Percentiles rank a stretch among this genome's conserved stretches.
Conservation (phyloP, 805 yeast genomes). For the Cyberlindnera xylosilytica region DNA sequence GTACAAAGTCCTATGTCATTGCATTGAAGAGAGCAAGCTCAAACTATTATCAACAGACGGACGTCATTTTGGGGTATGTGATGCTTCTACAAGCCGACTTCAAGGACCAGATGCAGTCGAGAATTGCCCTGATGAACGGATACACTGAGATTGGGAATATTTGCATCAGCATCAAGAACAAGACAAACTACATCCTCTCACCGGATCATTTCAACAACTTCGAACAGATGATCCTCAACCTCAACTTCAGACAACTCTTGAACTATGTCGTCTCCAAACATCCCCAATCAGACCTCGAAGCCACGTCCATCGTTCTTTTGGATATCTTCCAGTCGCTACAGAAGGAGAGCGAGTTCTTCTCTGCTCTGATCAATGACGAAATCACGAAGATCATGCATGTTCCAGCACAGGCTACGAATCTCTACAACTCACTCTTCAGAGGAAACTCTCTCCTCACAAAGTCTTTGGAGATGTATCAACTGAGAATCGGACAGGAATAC, state of each 20-base stretch:
- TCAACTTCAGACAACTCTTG: slow-evolving; percentile 52
- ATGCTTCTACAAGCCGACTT: slow-evolving; percentile 12
- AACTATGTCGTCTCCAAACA: slow-evolving; percentile 33
- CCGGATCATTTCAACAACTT: slow-evolving; percentile 57
- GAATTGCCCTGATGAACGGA: slow-evolving; percentile 44
- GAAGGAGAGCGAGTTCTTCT: slow-evolving; percentile 71
- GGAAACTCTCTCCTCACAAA: slow-evolving; percentile 84
- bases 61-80: slow-evolving; percentile 32
- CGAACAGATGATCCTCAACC: slow-evolving; percentile 54
- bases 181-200: slow-evolving; percentile 57
- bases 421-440: slow-evolving; percentile 68
- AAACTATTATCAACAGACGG: slow-evolving; percentile 24
- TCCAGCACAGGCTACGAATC: slow-evolving; percentile 29
- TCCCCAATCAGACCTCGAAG: slow-evolving; percentile 45
- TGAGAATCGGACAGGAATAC: slow-evolving; percentile 76
- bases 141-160: slow-evolving; percentile 53
- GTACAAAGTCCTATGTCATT: slow-evolving; percentile 50
- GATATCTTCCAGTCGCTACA: slow-evolving; percentile 74
- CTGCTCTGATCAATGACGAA: slow-evolving; percentile 65
- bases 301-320: slow-evolving; percentile 54
- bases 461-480: slow-evolving; percentile 72
- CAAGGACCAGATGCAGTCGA: slow-evolving; percentile 20
- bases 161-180: slow-evolving; percentile 45
- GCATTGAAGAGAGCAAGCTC: slow-evolving; percentile 36
- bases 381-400: slow-evolving; percentile 29